A percentile compares a stretch with the other conserved stretches of the same genome.
Conservation (phyloP, 2,329 filamentous ascomycete genomes). For the Tolypocladium amazonense region DNA sequence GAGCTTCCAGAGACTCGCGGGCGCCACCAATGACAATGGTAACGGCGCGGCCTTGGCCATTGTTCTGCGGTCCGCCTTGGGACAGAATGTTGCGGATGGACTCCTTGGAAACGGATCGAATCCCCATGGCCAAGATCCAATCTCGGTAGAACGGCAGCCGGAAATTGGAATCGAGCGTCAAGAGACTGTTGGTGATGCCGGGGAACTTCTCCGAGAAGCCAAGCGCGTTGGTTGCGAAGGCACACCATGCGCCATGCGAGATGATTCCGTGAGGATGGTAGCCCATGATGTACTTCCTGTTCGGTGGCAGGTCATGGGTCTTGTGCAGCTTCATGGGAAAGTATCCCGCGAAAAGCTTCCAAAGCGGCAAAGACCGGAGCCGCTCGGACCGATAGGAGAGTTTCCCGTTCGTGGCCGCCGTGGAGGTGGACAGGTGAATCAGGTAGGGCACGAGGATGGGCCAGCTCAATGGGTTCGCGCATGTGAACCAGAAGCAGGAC, state of each 20-base stretch:
- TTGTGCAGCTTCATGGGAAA: constrained; percentile 86
- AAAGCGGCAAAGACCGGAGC: constrained; percentile 62
- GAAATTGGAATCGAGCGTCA: constrained; percentile 95
- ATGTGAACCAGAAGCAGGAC: constrained; percentile 80
- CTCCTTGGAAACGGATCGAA: constrained; percentile 82
- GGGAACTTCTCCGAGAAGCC: constrained; percentile 84
- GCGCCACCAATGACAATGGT: constrained; percentile 94
- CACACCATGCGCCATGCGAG: constrained; percentile 86
- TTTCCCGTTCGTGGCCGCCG: constrained; percentile 63
- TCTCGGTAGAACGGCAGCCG: constrained; percentile 88
- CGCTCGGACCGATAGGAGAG: constrained; percentile 66
- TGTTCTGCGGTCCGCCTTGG: constrained; percentile 63
- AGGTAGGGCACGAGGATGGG: constrained; percentile 67
- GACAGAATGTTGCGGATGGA: constrained; percentile 83
- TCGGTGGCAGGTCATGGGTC: constrained; percentile 65
- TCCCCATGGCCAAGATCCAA: constrained; percentile 80
- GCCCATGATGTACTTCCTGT: constrained; percentile 89
- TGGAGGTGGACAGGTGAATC: constrained; percentile 73
- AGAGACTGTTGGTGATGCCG: constrained; percentile 84
- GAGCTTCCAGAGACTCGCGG: constrained; percentile 80
- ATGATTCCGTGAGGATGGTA: constrained; percentile 98
- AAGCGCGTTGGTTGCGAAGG: constrained; percentile 82
- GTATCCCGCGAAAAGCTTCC: constrained; percentile 85
- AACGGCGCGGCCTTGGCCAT: constrained; percentile 90
- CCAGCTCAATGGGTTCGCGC: constrained; percentile 87